A percentile compares a stretch with the other conserved stretches of the same genome.
phyloP scores from a whole-genome alignment of 1,284 basidiomycete genomes.

The Ceratobasidium sp. region DNA sequence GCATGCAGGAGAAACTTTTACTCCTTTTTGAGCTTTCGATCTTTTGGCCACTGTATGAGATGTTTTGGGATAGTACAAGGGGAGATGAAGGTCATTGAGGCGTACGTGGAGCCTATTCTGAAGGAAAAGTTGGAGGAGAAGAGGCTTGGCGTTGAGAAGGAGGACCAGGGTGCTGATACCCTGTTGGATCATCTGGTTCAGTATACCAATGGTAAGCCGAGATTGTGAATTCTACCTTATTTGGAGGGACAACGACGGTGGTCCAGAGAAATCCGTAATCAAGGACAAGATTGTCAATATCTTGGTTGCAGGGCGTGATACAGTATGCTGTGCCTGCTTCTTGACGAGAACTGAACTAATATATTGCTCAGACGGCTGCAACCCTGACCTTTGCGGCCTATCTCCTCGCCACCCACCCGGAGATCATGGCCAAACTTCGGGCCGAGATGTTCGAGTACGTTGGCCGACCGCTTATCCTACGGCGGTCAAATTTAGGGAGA shows the following conservation, averaged over 20 bases:
- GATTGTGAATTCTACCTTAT: conserved; percentile 8
- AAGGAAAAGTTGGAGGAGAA: conserved; percentile 58
- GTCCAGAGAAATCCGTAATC: conserved; percentile 53
- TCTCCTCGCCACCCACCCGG: conserved; percentile 67
- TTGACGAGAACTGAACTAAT: conserved; percentile 33
- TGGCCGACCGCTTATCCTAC: conserved; percentile 59
- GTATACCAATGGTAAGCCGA: conserved; percentile 25
- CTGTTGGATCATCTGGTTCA: conserved; percentile 71
- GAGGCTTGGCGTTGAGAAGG: conserved; percentile 52
- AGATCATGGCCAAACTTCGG: conserved; percentile 60
- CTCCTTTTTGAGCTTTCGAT: conserved; percentile 59
- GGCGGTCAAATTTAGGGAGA: conserved; percentile 60
- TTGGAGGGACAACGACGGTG: conserved; percentile 55
- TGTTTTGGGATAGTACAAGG: conserved; percentile 64
- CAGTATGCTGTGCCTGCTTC: conserved; percentile 54
- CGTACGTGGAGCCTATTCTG: conserved; percentile 70
- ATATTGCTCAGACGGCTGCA: conserved; percentile 49
- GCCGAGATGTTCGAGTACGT: conserved; percentile 65
- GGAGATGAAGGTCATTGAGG: conserved; percentile 61
- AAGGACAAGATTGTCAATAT: conserved; percentile 75
- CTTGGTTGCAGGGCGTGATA: conserved; percentile 73
- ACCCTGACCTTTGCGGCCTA: conserved; percentile 69
- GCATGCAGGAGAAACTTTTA: conserved; percentile 63
- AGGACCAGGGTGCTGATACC: conserved; percentile 58
- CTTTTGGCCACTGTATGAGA: conserved; percentile 72